These are phyloP conservation scores for Jackrogersella minutella DNA, from an alignment of 495 filamentous ascomycete species.

Conservation along the genomic window DNA sequence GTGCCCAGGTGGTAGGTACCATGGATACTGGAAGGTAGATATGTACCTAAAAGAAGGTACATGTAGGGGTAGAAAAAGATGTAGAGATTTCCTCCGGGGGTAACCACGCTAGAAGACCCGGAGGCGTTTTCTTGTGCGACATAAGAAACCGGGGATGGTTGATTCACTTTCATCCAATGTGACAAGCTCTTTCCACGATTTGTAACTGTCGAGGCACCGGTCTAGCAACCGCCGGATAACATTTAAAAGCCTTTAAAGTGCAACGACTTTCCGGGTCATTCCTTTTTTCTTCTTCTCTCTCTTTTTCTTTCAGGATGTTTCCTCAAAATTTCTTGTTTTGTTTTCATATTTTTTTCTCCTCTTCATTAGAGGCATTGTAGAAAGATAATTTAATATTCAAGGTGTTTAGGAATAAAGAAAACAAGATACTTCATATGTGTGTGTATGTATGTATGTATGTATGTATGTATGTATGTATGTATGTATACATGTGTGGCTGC, in stretches of 20 bases:
- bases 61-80: neutral
- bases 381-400: neutral
- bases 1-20: too few relatives aligned
- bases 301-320: neutral
- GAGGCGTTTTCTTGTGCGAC: conserved; percentile 37
- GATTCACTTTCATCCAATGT: conserved; percentile 31
- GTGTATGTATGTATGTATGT: conserved; percentile 4
- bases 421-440: neutral
- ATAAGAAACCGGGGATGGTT: conserved; percentile 32
- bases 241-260: conserved; percentile 13
- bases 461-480: neutral
- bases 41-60: conserved; percentile 3
- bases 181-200: conserved; percentile 23
- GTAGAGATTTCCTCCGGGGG: conserved; percentile 16
- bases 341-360: neutral
- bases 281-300: neutral
- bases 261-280: neutral
- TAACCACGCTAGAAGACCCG: conserved; percentile 32
- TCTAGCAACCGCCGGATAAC: neutral
- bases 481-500: neutral
- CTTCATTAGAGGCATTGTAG: neutral
- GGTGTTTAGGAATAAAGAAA: neutral
- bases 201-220: conserved; percentile 1
- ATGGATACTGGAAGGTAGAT: neutral
- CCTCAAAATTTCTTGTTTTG: neutral